phyloP scores from a whole-genome alignment of 2,329 filamentous ascomycete species.

The Orbilia javanica region DNA sequence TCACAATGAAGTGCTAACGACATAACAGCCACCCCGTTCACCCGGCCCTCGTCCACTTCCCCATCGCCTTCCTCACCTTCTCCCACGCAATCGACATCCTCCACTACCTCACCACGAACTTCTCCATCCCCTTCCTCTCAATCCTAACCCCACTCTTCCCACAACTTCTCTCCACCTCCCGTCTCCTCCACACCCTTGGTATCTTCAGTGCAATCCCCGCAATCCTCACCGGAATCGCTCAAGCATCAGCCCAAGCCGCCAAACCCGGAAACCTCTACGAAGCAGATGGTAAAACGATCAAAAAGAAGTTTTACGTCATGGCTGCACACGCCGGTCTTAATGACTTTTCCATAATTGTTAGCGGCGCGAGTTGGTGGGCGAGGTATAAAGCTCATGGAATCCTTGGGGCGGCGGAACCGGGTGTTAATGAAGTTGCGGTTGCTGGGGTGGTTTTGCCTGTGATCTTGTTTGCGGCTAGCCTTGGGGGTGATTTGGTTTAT shows the following conservation, averaged over 20 bases:
- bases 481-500: constrained; percentile 56
- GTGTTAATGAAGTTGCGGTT: constrained; percentile 1
- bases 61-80: constrained; percentile 56
- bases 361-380: constrained; percentile 45
- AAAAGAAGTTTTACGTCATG: constrained; percentile 48
- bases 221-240: constrained; percentile 30
- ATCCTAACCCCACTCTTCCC: constrained; percentile 34
- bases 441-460: constrained; percentile 28
- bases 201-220: constrained; percentile 45
- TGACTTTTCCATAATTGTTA: constrained; percentile 34
- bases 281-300: constrained; percentile 51
- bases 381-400: constrained; percentile 43
- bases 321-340: constrained; percentile 42
- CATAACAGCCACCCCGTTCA: constrained; percentile 47
- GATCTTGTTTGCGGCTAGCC: constrained; percentile 45
- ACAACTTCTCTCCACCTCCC: constrained; percentile 37
- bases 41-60: constrained; percentile 56
- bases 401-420: constrained; percentile 14
- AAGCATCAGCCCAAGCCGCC: constrained; percentile 32
- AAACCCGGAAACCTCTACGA: constrained; percentile 45
- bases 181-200: constrained; percentile 49
- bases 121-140: constrained; percentile 41
- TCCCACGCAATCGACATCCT: constrained; percentile 51
- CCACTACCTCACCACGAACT: constrained; percentile 41
- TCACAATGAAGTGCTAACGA: constrained; percentile 2